Conservation (phyloP, 2,329 filamentous ascomycete species). For the Aureobasidium melanogenum region DNA sequence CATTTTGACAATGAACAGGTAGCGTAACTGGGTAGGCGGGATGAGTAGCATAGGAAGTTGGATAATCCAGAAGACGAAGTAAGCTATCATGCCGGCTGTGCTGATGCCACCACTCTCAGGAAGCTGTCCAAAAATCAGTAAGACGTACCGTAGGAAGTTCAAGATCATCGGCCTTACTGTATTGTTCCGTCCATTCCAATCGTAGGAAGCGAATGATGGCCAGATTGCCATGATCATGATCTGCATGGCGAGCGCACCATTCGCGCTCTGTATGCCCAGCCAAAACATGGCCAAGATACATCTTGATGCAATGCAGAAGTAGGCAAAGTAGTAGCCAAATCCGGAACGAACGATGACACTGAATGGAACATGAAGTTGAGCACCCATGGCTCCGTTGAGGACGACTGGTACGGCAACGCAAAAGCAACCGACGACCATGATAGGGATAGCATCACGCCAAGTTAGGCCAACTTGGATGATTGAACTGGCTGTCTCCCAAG, state of each 20-base stretch:
- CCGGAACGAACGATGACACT: conserved; percentile 47
- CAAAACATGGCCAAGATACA: conserved; percentile 49
- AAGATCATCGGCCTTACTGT: background rate
- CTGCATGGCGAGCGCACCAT: conserved; percentile 47
- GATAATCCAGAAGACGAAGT: conserved; percentile 50
- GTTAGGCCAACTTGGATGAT: conserved; percentile 44
- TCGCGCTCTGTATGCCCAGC: conserved; percentile 59
- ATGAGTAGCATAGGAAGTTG: conserved; percentile 49
- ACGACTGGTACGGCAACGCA: conserved; percentile 51
- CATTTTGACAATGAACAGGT: conserved; percentile 40
- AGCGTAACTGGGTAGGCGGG: conserved; percentile 45
- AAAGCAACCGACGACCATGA: conserved; percentile 41
- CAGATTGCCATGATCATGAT: conserved; percentile 49
- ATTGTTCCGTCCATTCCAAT: conserved; percentile 18
- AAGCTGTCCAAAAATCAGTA: conserved; percentile 26
- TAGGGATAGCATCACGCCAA: conserved; percentile 47
- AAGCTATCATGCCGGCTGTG: conserved; percentile 47
- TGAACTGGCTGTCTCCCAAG: conserved; percentile 31
- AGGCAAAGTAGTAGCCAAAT: conserved; percentile 51
- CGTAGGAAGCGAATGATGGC: conserved; percentile 28
- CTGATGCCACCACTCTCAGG: conserved; percentile 45
- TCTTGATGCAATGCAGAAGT: conserved; percentile 45
- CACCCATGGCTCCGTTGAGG: conserved; percentile 45
- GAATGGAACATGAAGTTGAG: conserved; percentile 46
- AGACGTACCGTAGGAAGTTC: conserved; percentile 27